phyloP scores from a whole-genome alignment of 768 basidiomycete species.

The Amanita rubescens region DNA sequence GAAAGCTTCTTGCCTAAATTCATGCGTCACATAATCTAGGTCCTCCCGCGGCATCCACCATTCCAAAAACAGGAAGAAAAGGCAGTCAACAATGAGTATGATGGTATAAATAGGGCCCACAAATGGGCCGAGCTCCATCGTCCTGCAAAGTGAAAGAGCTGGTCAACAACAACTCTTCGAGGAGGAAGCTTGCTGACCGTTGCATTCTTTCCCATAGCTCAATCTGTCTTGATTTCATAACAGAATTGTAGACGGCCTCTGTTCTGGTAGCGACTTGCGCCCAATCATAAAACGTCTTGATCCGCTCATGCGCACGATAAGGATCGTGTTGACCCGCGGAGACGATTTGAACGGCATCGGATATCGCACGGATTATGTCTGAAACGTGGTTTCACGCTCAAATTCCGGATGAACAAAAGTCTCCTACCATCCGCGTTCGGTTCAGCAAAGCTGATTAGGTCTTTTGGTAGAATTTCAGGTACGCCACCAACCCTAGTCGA shows the following conservation, averaged over 20 bases:
- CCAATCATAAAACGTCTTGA: constrained; percentile 88
- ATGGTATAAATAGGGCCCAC: constrained; percentile 84
- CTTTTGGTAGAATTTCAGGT: constrained; percentile 87
- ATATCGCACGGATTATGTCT: constrained; percentile 85
- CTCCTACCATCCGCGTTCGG: constrained; percentile 86
- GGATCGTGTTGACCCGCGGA: constrained; percentile 67
- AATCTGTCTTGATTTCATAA: constrained; percentile 50
- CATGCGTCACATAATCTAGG: constrained; percentile 63
- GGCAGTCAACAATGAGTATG: constrained; percentile 82
- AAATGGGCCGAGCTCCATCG: constrained; percentile 69
- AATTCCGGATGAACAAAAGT: background rate
- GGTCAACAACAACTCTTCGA: background rate
- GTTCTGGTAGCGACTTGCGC: constrained; percentile 68
- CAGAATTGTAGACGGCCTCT: constrained; percentile 72
- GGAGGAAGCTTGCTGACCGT: constrained; percentile 38
- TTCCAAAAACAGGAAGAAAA: constrained; percentile 82
- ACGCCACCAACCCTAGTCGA: constrained; percentile 93
- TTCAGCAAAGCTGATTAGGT: constrained; percentile 93
- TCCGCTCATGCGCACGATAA: constrained; percentile 61
- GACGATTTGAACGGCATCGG: constrained; percentile 71
- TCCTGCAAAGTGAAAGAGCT: constrained; percentile 32
- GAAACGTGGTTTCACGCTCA: background rate
- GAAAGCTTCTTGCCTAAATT: constrained; percentile 49
- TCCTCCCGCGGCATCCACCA: constrained; percentile 74
- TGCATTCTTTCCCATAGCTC: constrained; percentile 74